Evolutionary conservation across 2,329 filamentous ascomycete genomes (phyloP), one percentile per base, ranked within the genome.

Genomic region (Leptographium wingfieldii): DNA sequence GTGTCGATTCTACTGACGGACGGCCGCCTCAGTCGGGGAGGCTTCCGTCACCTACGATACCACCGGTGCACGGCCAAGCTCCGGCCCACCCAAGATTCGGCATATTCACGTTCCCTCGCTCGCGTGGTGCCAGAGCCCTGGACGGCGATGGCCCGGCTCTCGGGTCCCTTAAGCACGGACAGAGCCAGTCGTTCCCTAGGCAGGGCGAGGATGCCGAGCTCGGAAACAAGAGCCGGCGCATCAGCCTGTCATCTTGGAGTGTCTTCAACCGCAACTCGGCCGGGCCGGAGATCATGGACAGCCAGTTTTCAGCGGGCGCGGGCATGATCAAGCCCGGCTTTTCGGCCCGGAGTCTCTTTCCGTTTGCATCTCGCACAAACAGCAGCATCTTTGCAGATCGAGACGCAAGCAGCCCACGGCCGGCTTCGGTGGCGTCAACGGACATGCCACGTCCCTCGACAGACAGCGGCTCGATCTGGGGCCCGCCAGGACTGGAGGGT

Each of bases 401-500:
- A 46, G 81, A 84, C 51, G 74, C 77, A 3, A 77, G 78, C 69
- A 78, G 80, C 69, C 85, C 88, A 1, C 77, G 87, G 22, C 87
- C 88, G 14, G 76, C 82, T 1, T 88, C 86, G 2, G 86, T 87
- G 61, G 82, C 83, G 16, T 88, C 86, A 0, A 79, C 79, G 5
- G 86, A 89, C 61, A 76, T 92, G 58, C 87, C 88, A 1, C 80
- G 89, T 55, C 90, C 89, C 6, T 92, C 88, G 1, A 88, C 87
- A 1, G 90, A 94, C 63, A 89, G 85, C 63, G 82, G 84, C 55
- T 87, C 86, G 29, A 88, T 91, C 62, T 90, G 87, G 73, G 87
- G 85, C 69, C 78, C 80, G 1, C 76, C 76, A 0, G 73, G 72
- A n/a, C 74, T 76, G 16, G 69, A 71, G 16, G 71, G 72, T 3